phyloP scores from a whole-genome alignment of 2,329 filamentous ascomycete genomes.

The Arthrobotrys megalospora region DNA sequence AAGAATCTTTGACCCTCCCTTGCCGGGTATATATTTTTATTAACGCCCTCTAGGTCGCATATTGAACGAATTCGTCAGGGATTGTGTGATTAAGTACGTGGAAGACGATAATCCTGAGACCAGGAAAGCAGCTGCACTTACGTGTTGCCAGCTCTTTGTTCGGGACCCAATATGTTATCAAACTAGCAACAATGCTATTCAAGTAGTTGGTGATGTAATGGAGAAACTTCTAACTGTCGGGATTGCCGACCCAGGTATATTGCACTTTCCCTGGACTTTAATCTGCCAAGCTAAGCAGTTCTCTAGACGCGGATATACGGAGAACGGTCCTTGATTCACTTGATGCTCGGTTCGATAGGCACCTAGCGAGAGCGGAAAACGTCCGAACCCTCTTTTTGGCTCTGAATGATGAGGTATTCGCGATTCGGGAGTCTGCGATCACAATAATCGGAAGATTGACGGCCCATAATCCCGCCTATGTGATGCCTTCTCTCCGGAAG shows the following conservation, averaged over 20 bases:
- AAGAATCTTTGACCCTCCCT: slow-evolving; percentile 58
- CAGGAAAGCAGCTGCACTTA: slow-evolving; percentile 92
- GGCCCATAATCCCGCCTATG: slow-evolving; percentile 92
- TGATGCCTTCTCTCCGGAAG: slow-evolving; percentile 95
- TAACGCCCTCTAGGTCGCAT: slow-evolving; percentile 77
- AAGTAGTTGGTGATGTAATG: slow-evolving; percentile 97
- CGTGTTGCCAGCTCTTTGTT: slow-evolving; percentile 97
- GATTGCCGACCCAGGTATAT: slow-evolving; percentile 80
- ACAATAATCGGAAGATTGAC: slow-evolving; percentile 95
- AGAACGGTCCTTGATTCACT: slow-evolving; percentile 89
- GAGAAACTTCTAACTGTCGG: slow-evolving; percentile 95
- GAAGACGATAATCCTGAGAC: slow-evolving; percentile 96
- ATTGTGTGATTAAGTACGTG: slow-evolving; percentile 97
- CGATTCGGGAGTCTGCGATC: slow-evolving; percentile 93
- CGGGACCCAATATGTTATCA: slow-evolving; percentile 98
- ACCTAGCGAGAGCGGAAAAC: slow-evolving; percentile 97
- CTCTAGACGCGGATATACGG: slow-evolving; percentile 82
- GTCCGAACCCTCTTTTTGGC: slow-evolving; percentile 95
- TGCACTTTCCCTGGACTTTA: background rate
- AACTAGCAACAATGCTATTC: slow-evolving; percentile 94
- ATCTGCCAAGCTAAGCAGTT: background rate
- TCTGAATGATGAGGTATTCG: slow-evolving; percentile 93
- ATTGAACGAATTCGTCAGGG: slow-evolving; percentile 97
- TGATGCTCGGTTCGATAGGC: slow-evolving; percentile 93
- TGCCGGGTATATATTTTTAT: background rate